Conservation (phyloP, 192 early-diverging fungal species). For the Gonapodya prolifera region DNA sequence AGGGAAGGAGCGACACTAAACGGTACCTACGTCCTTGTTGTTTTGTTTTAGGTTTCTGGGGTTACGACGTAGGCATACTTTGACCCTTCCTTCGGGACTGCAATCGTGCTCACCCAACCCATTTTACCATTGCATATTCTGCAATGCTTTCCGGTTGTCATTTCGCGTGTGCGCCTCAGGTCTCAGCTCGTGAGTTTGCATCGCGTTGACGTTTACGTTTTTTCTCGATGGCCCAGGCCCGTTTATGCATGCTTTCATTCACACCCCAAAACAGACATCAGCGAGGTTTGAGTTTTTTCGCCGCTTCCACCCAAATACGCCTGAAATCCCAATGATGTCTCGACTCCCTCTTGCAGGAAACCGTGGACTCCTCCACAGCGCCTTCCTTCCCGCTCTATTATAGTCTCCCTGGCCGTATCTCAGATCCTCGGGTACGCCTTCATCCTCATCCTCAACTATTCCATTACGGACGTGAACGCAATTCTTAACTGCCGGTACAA, state of each 20-base stretch:
- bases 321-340: background rate
- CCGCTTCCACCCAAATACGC: background rate
- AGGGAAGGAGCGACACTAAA: too few relatives aligned
- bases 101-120: background rate
- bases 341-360: background rate
- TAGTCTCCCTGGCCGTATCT: background rate
- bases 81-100: background rate
- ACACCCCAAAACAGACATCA: background rate
- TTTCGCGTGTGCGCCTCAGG: background rate
- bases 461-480: background rate
- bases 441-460: conserved; percentile 1
- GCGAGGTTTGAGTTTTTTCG: background rate
- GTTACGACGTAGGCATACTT: background rate
- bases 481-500: background rate
- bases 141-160: background rate
- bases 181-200: background rate
- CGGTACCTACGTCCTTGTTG: background rate
- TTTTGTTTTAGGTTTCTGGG: background rate
- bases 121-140: too few relatives aligned
- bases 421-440: conserved; percentile 4
- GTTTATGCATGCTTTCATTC: too few relatives aligned
- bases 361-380: background rate
- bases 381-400: background rate
- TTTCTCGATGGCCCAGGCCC: too few relatives aligned
- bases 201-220: too few relatives aligned